These are phyloP conservation scores for Scalesia atractyloides DNA, from an alignment of 129 eudicot genomes.

Conservation along the genomic window DNA sequence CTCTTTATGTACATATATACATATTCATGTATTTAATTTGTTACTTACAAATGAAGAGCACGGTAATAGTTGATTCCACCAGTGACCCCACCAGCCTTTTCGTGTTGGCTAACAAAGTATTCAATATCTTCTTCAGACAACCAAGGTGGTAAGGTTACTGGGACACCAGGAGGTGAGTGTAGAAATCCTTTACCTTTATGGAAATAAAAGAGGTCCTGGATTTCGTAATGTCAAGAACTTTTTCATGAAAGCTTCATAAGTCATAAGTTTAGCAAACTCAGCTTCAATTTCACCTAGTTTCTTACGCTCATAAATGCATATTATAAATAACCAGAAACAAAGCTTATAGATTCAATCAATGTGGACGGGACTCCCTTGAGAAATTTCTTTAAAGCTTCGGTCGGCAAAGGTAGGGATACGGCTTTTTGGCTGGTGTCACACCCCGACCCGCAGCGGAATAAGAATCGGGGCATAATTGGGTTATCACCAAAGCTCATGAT, in stretches of 20 bases:
- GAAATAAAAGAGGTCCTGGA: constrained; percentile 40
- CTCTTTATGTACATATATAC: no score
- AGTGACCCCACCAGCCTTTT: constrained; percentile 49
- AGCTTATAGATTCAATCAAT: no score
- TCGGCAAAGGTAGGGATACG: no score
- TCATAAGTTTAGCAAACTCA: constrained; percentile 37
- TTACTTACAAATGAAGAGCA: constrained; percentile 53
- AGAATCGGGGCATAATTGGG: no score
- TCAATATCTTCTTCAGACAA: constrained; percentile 52
- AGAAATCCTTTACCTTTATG: constrained; percentile 44
- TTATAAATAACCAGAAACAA: background rate
- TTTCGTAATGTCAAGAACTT: constrained; percentile 38
- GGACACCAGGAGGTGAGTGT: constrained; percentile 19
- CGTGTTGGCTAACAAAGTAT: constrained; percentile 43
- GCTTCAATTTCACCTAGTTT: constrained; percentile 60
- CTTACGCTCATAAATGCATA: constrained; percentile 21
- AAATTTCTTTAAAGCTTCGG: no score
- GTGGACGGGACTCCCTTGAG: no score
- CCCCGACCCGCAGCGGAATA: no score
- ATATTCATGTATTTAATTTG: background rate
- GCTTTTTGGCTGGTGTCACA: no score
- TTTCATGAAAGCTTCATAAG: constrained; percentile 25
- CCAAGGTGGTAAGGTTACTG: constrained; percentile 59
- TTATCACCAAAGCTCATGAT: no score
- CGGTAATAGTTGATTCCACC: constrained; percentile 82